Evolutionary conservation across 352 stramenopile genomes (phyloP), one percentile per base, ranked within the genome.

Genomic region (Elongisporangium senticosum): DNA sequence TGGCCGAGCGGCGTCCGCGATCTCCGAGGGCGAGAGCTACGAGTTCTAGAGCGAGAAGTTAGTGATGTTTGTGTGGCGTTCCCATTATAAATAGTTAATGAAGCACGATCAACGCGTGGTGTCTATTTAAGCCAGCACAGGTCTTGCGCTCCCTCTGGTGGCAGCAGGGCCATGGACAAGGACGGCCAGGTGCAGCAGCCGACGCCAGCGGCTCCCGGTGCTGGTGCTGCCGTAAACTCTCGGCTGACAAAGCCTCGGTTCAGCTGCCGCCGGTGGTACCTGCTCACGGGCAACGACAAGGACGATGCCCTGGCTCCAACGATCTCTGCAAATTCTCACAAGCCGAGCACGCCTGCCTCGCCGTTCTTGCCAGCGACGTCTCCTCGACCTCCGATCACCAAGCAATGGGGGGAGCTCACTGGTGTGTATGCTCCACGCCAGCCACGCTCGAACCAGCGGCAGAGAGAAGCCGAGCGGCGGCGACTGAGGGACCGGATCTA

Each of bases 1-100:
- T 20, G 60, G 50, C 58, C 71, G 76, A 51, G 79, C 74, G 24
- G 73, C 75, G 49, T 86, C 76, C 33, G 33, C 33, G 33, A 43
- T 43, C 33, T 43, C 33, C 22, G 76, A 85, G 51, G 80, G 77
- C 24, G 76, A 87, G 63, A 85, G 69, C 59, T 90, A 90, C 67
- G 80, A 90, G 67, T 90, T 90, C 55, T 90, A 86, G 58, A 65
- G 47, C 49, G 55, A 58, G 43, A 61, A 62, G 53, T 33, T 51
- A 52, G 50, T 63, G 23, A 24, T 39, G 14, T 40, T 40, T 59
- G 55, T 37, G 55, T 51, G 47, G 54, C 26, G 53, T 43, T 58
- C 13, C 43, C 52, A 59, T 58, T 59, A 52, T 68, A 59, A 59
- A 63, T 40, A 55, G 52, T 58, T 49, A 53, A 23, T 53, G 33